A percentile compares a stretch with the other conserved stretches of the same genome.
Evolutionary conservation across 495 filamentous ascomycete species (phyloP).

Genomic region (Annulohypoxylon nitens): DNA sequence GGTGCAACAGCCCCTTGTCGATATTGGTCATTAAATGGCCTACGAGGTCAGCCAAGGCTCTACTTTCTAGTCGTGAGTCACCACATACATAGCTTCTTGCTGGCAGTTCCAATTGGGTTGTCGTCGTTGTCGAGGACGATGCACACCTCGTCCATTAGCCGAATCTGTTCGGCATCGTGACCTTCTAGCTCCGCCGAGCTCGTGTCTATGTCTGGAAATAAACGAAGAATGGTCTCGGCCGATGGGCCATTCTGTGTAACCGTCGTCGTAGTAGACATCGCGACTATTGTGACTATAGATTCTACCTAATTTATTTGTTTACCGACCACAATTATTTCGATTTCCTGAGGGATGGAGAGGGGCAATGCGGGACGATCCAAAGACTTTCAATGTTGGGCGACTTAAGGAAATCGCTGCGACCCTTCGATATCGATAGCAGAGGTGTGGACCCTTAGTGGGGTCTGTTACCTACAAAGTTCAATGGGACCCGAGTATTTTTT

Average conservation of each 20-base stretch:
- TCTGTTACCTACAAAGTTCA: neutral
- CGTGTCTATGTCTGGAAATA: slow-evolving; percentile 98
- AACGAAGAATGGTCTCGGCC: slow-evolving; percentile 84
- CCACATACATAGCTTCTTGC: slow-evolving; percentile 94
- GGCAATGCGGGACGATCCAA: neutral
- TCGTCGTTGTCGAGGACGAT: slow-evolving; percentile 96
- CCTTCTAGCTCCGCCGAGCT: slow-evolving; percentile 80
- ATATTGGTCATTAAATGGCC: slow-evolving; percentile 99
- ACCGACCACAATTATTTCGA: slow-evolving; percentile 11
- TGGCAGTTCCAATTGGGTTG: slow-evolving; percentile 92
- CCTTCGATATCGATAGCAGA: slow-evolving; percentile 31
- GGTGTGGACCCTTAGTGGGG: neutral
- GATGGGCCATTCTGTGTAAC: slow-evolving; percentile 70
- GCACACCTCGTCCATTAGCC: slow-evolving; percentile 99
- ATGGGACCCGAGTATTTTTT: slow-evolving; percentile 2
- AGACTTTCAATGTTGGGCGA: neutral
- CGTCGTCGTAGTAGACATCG: slow-evolving; percentile 57
- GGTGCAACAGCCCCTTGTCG: slow-evolving; percentile 91
- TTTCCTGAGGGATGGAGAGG: slow-evolving; percentile 18
- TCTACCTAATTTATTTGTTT: slow-evolving; percentile 2
- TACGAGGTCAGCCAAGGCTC: slow-evolving; percentile 53
- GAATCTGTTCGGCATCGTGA: slow-evolving; percentile 97
- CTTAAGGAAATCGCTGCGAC: slow-evolving; percentile 17
- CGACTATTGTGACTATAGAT: slow-evolving; percentile 27
- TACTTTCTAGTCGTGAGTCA: neutral